phyloP scores from a whole-genome alignment of 2,329 filamentous ascomycete genomes.

The Aureobasidium sp. region DNA sequence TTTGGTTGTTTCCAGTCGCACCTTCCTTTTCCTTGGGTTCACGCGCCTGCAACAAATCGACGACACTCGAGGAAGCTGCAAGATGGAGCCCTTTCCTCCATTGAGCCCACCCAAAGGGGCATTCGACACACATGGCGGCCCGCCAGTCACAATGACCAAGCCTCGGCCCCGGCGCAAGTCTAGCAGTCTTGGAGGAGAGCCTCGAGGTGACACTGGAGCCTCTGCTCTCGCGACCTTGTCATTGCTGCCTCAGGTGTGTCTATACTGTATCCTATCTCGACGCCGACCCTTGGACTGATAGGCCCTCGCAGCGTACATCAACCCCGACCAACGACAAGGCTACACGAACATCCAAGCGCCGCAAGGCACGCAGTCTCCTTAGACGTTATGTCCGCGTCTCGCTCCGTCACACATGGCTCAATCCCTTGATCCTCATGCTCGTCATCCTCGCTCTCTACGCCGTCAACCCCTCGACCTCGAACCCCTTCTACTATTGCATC shows the following conservation, averaged over 20 bases:
- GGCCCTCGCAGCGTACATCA: slow-evolving; percentile 11
- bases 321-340: slow-evolving; percentile 12
- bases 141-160: not conserved
- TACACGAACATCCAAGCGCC: slow-evolving; percentile 35
- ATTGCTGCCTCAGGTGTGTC: not conserved
- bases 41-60: not conserved
- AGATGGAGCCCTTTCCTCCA: slow-evolving; percentile 11
- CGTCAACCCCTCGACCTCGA: slow-evolving; percentile 65
- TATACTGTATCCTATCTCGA: not conserved
- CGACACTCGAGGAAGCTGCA: not conserved
- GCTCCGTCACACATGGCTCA: slow-evolving; percentile 51
- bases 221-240: slow-evolving; percentile 40
- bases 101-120: not conserved
- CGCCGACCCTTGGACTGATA: not conserved
- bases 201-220: slow-evolving; percentile 43
- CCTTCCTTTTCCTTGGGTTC: not conserved
- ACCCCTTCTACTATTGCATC: slow-evolving; percentile 71
- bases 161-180: slow-evolving; percentile 33
- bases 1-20: not conserved
- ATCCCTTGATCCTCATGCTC: slow-evolving; percentile 59
- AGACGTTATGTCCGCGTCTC: slow-evolving; percentile 37
- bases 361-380: slow-evolving; percentile 35
- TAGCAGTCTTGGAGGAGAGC: slow-evolving; percentile 42
- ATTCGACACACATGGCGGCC: not conserved
- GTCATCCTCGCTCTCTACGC: slow-evolving; percentile 61